These are phyloP conservation scores for Kluyveromyces marxianus DNA, from an alignment of 1,139 yeast species.

Conservation along the genomic window DNA sequence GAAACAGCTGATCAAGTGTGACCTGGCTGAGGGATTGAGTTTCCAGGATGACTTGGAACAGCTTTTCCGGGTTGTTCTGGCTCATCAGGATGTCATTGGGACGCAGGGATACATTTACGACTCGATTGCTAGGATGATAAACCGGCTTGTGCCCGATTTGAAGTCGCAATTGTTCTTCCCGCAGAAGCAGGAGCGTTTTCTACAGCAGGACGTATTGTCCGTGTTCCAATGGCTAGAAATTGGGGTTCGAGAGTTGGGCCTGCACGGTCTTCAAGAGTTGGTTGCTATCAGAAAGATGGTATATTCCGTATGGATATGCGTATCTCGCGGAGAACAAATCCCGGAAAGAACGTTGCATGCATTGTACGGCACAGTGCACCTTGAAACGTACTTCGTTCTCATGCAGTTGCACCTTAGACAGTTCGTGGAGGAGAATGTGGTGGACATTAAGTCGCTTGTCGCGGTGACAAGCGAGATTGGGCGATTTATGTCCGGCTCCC, in stretches of 20 bases:
- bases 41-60: background rate
- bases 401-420: conserved; percentile 1
- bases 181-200: background rate
- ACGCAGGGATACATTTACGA: background rate
- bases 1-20: conserved; percentile 10
- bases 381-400: conserved; percentile 2
- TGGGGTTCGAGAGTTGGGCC: background rate
- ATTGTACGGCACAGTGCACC: background rate
- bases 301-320: conserved; percentile 1
- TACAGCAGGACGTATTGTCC: too few relatives aligned
- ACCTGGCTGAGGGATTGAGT: conserved; percentile 9
- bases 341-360: background rate
- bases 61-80: background rate
- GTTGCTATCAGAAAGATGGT: background rate
- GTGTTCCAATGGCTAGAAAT: background rate
- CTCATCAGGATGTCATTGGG: background rate
- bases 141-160: conserved; percentile 1
- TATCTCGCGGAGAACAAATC: background rate
- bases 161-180: conserved; percentile 1
- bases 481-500: background rate
- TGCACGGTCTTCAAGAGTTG: background rate
- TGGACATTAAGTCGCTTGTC: background rate
- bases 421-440: background rate
- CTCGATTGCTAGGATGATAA: background rate
- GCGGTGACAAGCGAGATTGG: background rate